Evolutionary conservation across 495 filamentous ascomycete genomes (phyloP), one percentile per base, ranked within the genome.

Genomic region (Parachaetomium inaequale): DNA sequence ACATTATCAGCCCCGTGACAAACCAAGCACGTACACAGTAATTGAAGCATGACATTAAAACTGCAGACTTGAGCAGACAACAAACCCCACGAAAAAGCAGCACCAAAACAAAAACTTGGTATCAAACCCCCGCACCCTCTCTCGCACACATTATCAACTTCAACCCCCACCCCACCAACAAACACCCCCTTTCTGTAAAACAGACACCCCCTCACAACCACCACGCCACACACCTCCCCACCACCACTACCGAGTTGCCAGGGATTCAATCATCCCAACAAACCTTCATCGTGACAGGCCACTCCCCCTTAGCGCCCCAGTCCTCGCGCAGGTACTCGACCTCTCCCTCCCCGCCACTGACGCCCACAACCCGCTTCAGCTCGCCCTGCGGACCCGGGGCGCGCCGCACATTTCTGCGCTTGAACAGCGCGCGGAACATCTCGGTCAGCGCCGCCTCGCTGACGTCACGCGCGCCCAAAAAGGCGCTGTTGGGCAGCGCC

Each of bases 271-370:
- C 71, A 64, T 83, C 81, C 71, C 78, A 84, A 47, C 72, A 73
- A 62, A 85, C 74, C 74, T 79, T 82, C 82, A 85, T 84, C 75
- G 83, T 87, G 29, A 82, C 85, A 0, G 91, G 91, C 79, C 91
- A 93, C 7, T 88, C 81, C 70, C 81, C 89, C 74, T 85, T 85
- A 32, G 81, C 79, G 28, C 87, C 86, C 74, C 86, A 83, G 66
- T 95, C 88, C 72, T 89, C 85, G 55, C 84, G 83, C 77, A 96
- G 81, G 65, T 92, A 95, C 28, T 85, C 71, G 28, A 83, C 84
- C 0, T 83, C 87, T 17, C 81, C 85, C 3, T 80, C 76, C 42
- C 78, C 79, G 0, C 29, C 26, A 23, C 19, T 46, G 4, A n/a
- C 50, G 3, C 23, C 59, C 10, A 77, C 74, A 12, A 93, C 78